Evolutionary conservation across 1,284 basidiomycete species (phyloP).

Genomic region (Fomitopsis palustris): DNA sequence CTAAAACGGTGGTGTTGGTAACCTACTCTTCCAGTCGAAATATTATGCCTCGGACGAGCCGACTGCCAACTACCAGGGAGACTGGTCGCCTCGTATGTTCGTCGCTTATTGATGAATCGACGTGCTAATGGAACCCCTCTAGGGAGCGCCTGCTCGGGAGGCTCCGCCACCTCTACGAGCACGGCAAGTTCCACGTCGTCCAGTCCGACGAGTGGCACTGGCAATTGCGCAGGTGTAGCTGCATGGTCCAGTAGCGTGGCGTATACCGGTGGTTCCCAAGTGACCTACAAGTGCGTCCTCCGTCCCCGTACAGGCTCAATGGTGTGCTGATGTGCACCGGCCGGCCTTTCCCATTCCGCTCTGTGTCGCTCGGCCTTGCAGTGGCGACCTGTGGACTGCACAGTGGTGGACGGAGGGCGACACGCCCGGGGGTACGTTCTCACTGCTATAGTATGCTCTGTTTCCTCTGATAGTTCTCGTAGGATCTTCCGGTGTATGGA

Average conservation of each 20-base stretch:
- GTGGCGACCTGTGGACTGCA: slow-evolving; percentile 46
- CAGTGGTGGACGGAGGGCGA: slow-evolving; percentile 60
- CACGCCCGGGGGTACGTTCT: slow-evolving; percentile 42
- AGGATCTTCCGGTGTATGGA: slow-evolving; percentile 35
- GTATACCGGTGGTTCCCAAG: slow-evolving; percentile 49
- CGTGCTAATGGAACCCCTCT: slow-evolving; percentile 4
- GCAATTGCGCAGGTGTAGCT: slow-evolving; percentile 44
- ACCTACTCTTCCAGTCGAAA: slow-evolving; percentile 42
- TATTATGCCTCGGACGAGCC: slow-evolving; percentile 54
- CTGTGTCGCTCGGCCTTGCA: slow-evolving; percentile 7
- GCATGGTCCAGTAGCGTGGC: slow-evolving; percentile 44
- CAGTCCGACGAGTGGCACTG: slow-evolving; percentile 25
- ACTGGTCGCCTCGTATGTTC: slow-evolving; percentile 62
- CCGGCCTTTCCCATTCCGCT: background rate
- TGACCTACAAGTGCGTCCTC: slow-evolving; percentile 43
- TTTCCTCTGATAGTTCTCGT: background rate
- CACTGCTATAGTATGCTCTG: background rate
- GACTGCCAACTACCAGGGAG: slow-evolving; percentile 44
- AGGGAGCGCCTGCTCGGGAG: slow-evolving; percentile 56
- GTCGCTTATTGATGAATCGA: background rate
- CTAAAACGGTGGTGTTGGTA: background rate
- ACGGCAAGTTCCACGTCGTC: slow-evolving; percentile 25
- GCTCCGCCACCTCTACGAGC: slow-evolving; percentile 9
- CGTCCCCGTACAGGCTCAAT: slow-evolving; percentile 12
- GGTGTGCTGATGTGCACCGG: slow-evolving; percentile 13